Evolutionary conservation across 495 filamentous ascomycete species (phyloP), one percentile per base, ranked within the genome.

Genomic region (Podospora sp.): DNA sequence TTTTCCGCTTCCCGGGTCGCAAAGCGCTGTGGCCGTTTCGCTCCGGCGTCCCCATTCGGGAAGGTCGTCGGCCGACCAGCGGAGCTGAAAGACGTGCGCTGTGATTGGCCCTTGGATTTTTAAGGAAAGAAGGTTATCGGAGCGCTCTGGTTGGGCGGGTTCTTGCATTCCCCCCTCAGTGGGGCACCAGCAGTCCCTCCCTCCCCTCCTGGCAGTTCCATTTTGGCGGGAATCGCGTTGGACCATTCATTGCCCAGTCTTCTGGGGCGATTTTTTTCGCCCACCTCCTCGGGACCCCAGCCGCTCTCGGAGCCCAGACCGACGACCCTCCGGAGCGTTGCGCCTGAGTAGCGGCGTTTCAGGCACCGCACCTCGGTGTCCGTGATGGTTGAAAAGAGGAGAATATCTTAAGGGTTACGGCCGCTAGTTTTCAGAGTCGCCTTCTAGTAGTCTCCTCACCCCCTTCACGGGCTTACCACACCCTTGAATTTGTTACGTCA

Each of bases 91-190:
- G 27, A 53, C 16, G 12, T 14, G 8, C 51, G 62, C 25, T 24
- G 22, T 53, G 62, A 63, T 63, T 63, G 62, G 60, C 29, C 18
- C 7, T 27, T 22, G 0, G 8, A 22, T 2, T 0, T 20, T 8
- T n/a, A 27, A 24, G 22, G 35, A 27, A 53, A 55, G 22, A 63
- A 63, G 50, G 62, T 63, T 63, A 63, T 63, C 62, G 62, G 12
- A 26, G 26, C 1, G 22, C 1, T 29, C 16, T 33, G 62, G 53
- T 63, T 63, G 62, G 62, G 35, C 59, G 59, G 61, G 29, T 8
- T 16, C 20, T 16, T 33, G 29, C 40, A 14, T 18, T 46, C 40
- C 40, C n/a, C 40, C 16, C 40, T 46, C 40, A 14, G 40, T 46
- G 52, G 52, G 7, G n/a, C 24, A 61, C n/a, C n/a, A 20, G 22